Conservation (phyloP, 2,329 filamentous ascomycete species). For the Aspergillus neotritici region DNA sequence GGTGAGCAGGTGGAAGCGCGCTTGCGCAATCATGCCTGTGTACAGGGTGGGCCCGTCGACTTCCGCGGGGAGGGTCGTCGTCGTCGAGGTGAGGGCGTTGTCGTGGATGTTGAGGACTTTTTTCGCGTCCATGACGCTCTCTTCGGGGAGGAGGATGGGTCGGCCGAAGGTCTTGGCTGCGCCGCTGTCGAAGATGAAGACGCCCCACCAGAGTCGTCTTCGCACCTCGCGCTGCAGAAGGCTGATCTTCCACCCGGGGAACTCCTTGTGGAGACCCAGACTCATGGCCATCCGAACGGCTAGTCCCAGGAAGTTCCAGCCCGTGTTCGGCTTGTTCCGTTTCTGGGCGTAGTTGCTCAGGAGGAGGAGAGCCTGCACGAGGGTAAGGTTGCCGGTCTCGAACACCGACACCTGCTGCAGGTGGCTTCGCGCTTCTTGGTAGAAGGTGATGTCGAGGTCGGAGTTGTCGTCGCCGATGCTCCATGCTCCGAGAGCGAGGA, state of each 20-base stretch:
- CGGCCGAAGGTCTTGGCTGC: slow-evolving; percentile 48
- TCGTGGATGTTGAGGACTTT: slow-evolving; percentile 44
- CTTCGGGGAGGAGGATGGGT: slow-evolving; percentile 42
- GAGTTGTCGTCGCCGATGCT: slow-evolving; percentile 37
- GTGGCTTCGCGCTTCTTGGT: slow-evolving; percentile 43
- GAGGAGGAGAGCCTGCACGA: slow-evolving; percentile 45
- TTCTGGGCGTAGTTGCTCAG: slow-evolving; percentile 49
- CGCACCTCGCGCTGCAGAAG: slow-evolving; percentile 40
- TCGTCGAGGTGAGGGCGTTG: slow-evolving; percentile 33
- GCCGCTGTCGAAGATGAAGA: slow-evolving; percentile 46
- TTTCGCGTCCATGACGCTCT: slow-evolving; percentile 41
- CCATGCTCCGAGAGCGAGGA: slow-evolving; percentile 43
- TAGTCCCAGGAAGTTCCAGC: slow-evolving; percentile 46
- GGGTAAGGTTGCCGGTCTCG: slow-evolving; percentile 46
- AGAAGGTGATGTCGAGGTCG: slow-evolving; percentile 43
- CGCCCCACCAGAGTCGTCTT: slow-evolving; percentile 39
- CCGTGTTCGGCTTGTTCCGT: slow-evolving; percentile 47
- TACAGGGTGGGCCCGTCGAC: slow-evolving; percentile 39
- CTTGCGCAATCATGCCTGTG: slow-evolving; percentile 39
- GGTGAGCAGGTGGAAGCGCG: slow-evolving; percentile 40
- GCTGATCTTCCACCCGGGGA: slow-evolving; percentile 43
- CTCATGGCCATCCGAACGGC: slow-evolving; percentile 48
- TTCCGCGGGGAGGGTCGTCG: slow-evolving; percentile 34
- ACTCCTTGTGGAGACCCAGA: slow-evolving; percentile 48
- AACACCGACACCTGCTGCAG: slow-evolving; percentile 43